Base-by-base conservation (phyloP, 2,329 filamentous ascomycete genomes). In the Hirsutella rhossiliensis region DNA sequence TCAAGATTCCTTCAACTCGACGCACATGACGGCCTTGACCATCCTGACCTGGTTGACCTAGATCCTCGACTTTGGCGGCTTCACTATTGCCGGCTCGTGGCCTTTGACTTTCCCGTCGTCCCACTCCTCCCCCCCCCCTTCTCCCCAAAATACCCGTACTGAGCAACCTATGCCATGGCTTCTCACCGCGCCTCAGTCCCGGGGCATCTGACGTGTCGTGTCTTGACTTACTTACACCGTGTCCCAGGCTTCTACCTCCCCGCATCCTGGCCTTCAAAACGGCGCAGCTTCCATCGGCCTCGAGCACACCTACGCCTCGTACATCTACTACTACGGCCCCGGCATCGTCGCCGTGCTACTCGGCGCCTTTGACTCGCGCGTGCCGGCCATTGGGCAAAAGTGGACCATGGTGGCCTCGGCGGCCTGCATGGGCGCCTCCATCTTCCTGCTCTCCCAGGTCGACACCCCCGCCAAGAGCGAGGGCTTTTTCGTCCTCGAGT, bases 251-350 rank as follows among this genome's bases (percentile, higher is more conserved):
- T 62, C 38, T 65, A 71, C 45, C 60, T 75, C 5, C 72, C 72
- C 60, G 62, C 3, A 73, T 75, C 41, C 57, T 76, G 3, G 68
- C 69, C 4, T 48, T 67, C n/a, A 75, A 76, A 74, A 75, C 45
- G 66, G 66, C 13, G 60, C 59, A 1, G 59, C 66, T 11, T 51
- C 63, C 4, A 59, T 70, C 4, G 64, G 66, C 3, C 62, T 75
- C 11, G 52, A 42, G 53, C 64, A 51, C 9, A 76, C 71, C 0
- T 76, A 76, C 49, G 66, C 69, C 17, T 68, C 64, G 4, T 76
- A 75, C 54, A 65, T 76, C 30, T 72, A 71, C 51, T 75, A 73
- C 2, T 75, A 75, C 55, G 60, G 67, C 0, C 72, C 72, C 0
- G 72, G 73, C 3, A 67, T 72, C 9, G 46, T 73, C 0, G 73